Evolutionary conservation across 192 early-diverging fungal species (phyloP), one percentile per base, ranked within the genome.

Genomic region (Coemansia pectinata): DNA sequence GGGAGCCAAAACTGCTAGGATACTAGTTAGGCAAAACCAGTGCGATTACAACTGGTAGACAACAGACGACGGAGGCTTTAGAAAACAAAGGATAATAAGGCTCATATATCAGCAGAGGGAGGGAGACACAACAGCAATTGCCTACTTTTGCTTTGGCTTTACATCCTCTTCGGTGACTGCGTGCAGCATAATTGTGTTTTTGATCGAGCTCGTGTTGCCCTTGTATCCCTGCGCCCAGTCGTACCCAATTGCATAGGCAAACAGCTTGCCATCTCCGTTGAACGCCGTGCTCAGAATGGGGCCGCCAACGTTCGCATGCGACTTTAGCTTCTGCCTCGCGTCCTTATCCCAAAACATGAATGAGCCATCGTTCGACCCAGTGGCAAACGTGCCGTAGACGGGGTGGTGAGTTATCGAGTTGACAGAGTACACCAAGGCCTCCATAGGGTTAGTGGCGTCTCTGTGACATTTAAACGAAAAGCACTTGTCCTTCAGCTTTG

Each of bases 271-370:
- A 44, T 90, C 93, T 36, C 86, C 84, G 60, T 89, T 93, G 81
- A 96, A 97, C 11, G 92, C 88, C 12, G 91, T 85, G 36, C 88
- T 80, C 3, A 89, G 67, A 61, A 98, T 90, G 23, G 91, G 89
- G 8, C 70, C 85, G 29, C 85, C 87, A 15, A 90, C 77, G 25
- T 88, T 88, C 36, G 78, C 55, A 74, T 93, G 91, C 17, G 76
- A 67, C 84, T 96, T 96, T 63, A 97, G 86, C 62, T 91, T 89
- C 64, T 91, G 91, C 72, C 91, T 91, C 19, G 93, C 90, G 72
- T 94, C 93, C 79, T 96, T 97, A 82, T 98, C 97, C 97, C 97
- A 98, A 73, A 97, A 96, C 47, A 88, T 81, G 55, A 95, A 89
- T 29, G 87, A 85, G 27, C 96, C 96, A 77, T 98, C 96, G 19